Evolutionary conservation across 202 grass and related monocot species (phyloP).

Genomic region (Sporobolus alterniflorus): DNA sequence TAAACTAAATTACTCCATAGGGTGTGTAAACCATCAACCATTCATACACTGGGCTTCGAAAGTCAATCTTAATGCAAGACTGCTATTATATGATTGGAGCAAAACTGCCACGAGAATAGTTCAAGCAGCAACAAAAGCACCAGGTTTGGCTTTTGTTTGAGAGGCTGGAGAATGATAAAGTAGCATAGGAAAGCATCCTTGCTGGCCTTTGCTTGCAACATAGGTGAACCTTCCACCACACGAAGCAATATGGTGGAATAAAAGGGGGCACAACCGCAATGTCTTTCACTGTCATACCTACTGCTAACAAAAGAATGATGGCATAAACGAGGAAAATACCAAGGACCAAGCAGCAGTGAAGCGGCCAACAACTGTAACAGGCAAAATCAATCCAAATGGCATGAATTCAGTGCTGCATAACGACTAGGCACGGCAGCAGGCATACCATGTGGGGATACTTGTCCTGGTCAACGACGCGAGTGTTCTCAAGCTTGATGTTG

Average conservation of each 20-base stretch:
- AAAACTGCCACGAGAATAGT: background rate
- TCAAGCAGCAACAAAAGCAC: background rate
- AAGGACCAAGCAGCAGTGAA: background rate
- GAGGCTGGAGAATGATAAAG: background rate
- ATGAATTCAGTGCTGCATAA: background rate
- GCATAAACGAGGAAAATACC: background rate
- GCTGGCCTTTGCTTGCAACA: background rate
- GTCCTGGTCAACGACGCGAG: conserved; percentile 83
- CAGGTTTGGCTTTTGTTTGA: background rate
- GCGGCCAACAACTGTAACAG: background rate
- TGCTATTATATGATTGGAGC: background rate
- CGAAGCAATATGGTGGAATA: background rate
- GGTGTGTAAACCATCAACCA: too few species aligned
- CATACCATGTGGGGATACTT: conserved; percentile 98
- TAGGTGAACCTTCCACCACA: background rate
- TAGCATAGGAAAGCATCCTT: background rate
- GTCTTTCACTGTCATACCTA: background rate
- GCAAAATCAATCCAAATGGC: background rate
- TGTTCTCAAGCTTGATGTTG: conserved; percentile 99
- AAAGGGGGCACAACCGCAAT: background rate
- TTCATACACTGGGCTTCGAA: too few species aligned
- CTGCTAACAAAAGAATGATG: background rate
- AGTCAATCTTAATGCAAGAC: background rate
- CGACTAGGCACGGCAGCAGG: background rate
- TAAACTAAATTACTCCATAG: too few species aligned